phyloP scores from a whole-genome alignment of 1,284 basidiomycete species.

The Heterobasidion irregulare region DNA sequence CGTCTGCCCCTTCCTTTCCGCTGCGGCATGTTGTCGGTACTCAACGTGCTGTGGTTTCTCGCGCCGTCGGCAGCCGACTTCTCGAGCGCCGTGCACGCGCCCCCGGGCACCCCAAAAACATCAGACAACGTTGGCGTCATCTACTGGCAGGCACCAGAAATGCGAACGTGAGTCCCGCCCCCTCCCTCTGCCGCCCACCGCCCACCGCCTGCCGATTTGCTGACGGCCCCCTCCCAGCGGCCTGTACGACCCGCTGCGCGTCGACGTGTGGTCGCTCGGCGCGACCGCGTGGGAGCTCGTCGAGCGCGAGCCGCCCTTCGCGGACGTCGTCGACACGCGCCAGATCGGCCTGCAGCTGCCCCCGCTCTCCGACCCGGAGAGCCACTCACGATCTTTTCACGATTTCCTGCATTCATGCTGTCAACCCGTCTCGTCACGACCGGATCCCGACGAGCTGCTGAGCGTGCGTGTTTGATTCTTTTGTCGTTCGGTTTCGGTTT shows the following conservation, averaged over 20 bases:
- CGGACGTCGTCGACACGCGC: constrained; percentile 36
- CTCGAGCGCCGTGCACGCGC: constrained; percentile 57
- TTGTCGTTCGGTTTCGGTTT: not conserved
- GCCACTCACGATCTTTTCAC: constrained; percentile 62
- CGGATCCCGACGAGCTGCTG: constrained; percentile 47
- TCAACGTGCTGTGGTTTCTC: not conserved
- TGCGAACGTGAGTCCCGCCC: constrained; percentile 40
- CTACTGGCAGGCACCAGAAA: constrained; percentile 76
- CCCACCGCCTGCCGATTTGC: too few species aligned
- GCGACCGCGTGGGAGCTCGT: constrained; percentile 79
- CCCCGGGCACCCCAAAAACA: constrained; percentile 36
- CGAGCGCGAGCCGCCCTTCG: constrained; percentile 65
- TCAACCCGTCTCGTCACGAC: constrained; percentile 45
- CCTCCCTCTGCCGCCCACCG: not conserved
- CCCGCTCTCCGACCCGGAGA: constrained; percentile 43
- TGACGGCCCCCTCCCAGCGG: constrained; percentile 32
- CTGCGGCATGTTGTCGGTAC: too few species aligned
- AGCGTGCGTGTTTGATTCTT: constrained; percentile 37
- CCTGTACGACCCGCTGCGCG: constrained; percentile 63
- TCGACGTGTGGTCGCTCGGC: constrained; percentile 75
- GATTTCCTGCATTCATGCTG: constrained; percentile 67
- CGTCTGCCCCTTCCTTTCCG: constrained; percentile 17
- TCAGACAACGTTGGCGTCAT: constrained; percentile 58
- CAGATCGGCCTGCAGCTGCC: constrained; percentile 53
- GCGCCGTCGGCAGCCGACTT: constrained; percentile 51